Base-by-base conservation (phyloP, 2,329 filamentous ascomycete genomes). In the Blumeria graminis region DNA sequence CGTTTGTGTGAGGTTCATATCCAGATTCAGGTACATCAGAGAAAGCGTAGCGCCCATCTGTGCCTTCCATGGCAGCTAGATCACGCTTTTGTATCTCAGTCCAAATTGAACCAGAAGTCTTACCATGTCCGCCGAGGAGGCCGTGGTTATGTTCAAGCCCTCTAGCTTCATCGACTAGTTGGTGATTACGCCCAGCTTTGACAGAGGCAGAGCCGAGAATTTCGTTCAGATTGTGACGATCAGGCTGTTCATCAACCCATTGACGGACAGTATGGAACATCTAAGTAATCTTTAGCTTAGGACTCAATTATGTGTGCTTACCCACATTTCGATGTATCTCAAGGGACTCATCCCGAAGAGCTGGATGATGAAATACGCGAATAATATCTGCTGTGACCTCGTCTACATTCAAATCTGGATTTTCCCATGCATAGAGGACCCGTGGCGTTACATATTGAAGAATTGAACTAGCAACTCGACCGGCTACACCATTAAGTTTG, bases 361-460 rank as follows among this genome's bases (percentile, higher is more conserved):
- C 84, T 1, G 92, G 92, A 66, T 98, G 92, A 67, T 98, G 92
- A 71, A 96, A 94, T 10, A 86, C 81, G 28, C 78, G 78, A 51
- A 88, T 71, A 43, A 93, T 79, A 62, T 96, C 90, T 60, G 86
- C 74, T 60, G 89, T 74, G 0, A 96, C 83, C 68, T 93, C 84
- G 39, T 93, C 78, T 3, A 92, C 82, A 0, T 86, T 79, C 0
- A 94, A 81, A 46, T 82, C 80, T 2, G 84, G 78, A 66, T 96
- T 85, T 61, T 96, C 86, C 87, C 89, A 96, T 3, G 89, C 90
- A 65, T 90, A 94, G 18, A 98, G 74, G 52, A 96, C 72, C 71
- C 70, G 80, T 74, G 90, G 90, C 1, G 88, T 86, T 35, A 84
- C 79, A 63, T 94, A 96, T 72, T 93, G 81, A 28, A 96, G 71